Base-by-base conservation (phyloP, 75 land plant genomes). In the Adiantum capillusveneris region DNA sequence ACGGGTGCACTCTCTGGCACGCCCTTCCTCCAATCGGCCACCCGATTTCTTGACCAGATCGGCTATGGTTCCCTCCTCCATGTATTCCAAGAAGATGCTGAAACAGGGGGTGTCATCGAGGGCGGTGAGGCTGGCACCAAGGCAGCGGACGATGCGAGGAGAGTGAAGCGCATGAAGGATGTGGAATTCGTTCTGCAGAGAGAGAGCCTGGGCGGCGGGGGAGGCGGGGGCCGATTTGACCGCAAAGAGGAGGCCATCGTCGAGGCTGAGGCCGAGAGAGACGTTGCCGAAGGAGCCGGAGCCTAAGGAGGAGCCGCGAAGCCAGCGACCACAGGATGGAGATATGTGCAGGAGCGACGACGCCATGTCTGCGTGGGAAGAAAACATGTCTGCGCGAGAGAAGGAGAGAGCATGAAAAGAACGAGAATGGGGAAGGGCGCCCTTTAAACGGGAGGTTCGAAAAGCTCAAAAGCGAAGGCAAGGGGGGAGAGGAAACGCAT, bases 11-110 rank as follows among this genome's bases (percentile, higher is more conserved):
- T 21, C 12, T 25, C 63, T 51, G n/a, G 70, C 57, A 17, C 58
- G 65, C 6, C 7, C 14, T 54, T 85, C 84, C 14, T 54, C 41
- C 36, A 85, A 20, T 11, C 62, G 25, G 5, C 71, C 53, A 21
- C 66, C 75, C 19, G 55, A 31, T 42, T 25, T 52, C 14, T 68
- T 42, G 3, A 34, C 9, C 14, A 43, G 60, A 54, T 85, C 77
- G 56, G 79, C 52, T 25, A 85, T 27, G 31, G 68, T 71, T 0
- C 88, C 88, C 20, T 74, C 65, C 37, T 67, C 24, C 17, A 71
- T 76, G 57, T 71, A 85, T 74, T 85, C 88, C 21, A 84, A 42
- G 65, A 63, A 63, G 2, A 60, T 21, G 69, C 60, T 81, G 49
- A 61, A 6, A 7, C 24, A 29, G 29, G 51, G 25, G 18, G 63